phyloP scores from a whole-genome alignment of 2,329 filamentous ascomycete genomes.

The Penicillium brevicompactum region DNA sequence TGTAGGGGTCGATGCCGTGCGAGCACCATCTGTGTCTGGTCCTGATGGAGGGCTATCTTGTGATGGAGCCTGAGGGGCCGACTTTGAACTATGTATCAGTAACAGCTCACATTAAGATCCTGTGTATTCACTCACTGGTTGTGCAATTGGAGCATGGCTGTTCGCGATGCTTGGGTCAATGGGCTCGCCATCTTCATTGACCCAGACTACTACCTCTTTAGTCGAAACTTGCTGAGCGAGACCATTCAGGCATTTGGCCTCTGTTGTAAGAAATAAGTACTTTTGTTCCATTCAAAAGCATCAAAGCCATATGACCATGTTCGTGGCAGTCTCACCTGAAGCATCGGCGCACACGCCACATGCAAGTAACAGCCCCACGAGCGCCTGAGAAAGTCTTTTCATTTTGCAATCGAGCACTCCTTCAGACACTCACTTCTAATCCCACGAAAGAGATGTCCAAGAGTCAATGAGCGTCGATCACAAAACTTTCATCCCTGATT shows the following conservation, averaged over 20 bases:
- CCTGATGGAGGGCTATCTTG: neutral
- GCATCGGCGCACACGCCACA: conserved; percentile 22
- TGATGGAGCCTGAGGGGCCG: neutral
- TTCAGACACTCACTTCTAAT: neutral
- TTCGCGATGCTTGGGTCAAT: conserved; percentile 46
- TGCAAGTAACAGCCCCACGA: conserved; percentile 16
- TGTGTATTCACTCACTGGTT: conserved; percentile 15
- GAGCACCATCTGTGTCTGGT: neutral
- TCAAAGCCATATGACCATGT: neutral
- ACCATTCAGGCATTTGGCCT: conserved; percentile 21
- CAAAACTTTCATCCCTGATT: conserved; percentile 10
- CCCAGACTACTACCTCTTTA: conserved; percentile 60
- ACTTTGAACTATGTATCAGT: neutral
- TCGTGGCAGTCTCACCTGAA: conserved; percentile 23
- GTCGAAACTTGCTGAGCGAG: conserved; percentile 43
- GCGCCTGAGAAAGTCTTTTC: conserved; percentile 15
- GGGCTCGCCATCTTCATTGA: conserved; percentile 59
- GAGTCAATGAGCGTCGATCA: conserved; percentile 13
- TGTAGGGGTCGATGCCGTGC: neutral
- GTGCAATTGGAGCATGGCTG: conserved; percentile 26
- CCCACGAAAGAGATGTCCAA: neutral
- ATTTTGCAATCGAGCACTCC: conserved; percentile 5
- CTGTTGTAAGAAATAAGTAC: conserved; percentile 20
- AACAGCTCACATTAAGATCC: neutral
- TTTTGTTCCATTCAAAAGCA: neutral